Evolutionary conservation across 179 eudicot genomes (phyloP).

Genomic region (Carnegiea gigantea): DNA sequence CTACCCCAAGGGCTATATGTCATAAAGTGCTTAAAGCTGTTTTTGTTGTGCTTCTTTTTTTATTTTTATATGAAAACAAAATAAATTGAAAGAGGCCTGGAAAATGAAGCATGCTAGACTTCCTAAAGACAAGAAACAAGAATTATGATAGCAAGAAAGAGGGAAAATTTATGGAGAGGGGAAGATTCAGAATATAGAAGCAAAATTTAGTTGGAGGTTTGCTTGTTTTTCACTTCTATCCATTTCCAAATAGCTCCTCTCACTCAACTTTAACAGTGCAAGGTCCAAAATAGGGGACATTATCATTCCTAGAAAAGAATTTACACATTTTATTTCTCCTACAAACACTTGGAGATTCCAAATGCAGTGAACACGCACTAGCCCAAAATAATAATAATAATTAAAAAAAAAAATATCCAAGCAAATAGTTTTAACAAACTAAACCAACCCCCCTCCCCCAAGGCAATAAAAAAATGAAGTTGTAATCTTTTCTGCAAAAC

Average conservation of each 20-base stretch:
- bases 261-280: not conserved
- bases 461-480: not conserved
- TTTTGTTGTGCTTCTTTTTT: not conserved
- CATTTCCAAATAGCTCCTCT: not conserved
- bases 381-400: too few relatives aligned
- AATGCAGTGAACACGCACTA: not conserved
- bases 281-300: constrained; percentile 1
- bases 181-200: constrained; percentile 5
- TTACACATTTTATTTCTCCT: not conserved
- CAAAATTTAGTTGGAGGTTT: not conserved
- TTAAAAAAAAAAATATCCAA: too few relatives aligned
- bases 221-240: constrained; percentile 20
- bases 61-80: not conserved
- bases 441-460: not conserved
- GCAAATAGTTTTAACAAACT: not conserved
- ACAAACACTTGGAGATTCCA: not conserved
- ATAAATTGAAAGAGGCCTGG: not conserved
- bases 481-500: not conserved
- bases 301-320: not conserved
- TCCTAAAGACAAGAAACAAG: not conserved
- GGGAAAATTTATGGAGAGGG: not conserved
- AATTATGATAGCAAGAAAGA: not conserved
- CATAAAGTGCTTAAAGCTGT: not conserved
- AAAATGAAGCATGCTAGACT: not conserved
- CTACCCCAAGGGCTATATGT: too few relatives aligned